Evolutionary conservation across 2,329 filamentous ascomycete genomes (phyloP).

Genomic region (Ascocoryne sarcoides): DNA sequence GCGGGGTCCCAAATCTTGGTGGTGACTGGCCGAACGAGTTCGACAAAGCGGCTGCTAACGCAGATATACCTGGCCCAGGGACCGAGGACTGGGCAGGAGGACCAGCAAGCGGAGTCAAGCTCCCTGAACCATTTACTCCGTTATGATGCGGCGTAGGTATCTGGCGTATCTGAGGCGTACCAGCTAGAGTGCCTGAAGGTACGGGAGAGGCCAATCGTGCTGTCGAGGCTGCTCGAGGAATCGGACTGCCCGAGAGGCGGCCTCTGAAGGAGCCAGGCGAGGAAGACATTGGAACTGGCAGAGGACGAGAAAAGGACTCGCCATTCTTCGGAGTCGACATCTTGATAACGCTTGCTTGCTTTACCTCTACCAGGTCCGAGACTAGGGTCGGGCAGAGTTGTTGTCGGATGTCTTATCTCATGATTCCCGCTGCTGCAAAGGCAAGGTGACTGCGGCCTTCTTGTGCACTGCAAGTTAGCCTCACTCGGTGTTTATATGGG

Average conservation of each 20-base stretch:
- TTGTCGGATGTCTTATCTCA: constrained; percentile 11
- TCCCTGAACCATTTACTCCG: constrained; percentile 31
- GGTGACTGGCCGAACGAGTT: constrained; percentile 63
- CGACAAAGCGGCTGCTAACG: constrained; percentile 78
- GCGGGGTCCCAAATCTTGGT: constrained; percentile 59
- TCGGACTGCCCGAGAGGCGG: constrained; percentile 34
- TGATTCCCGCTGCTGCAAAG: constrained; percentile 1
- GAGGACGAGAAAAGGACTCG: constrained; percentile 27
- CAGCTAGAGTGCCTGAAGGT: constrained; percentile 32
- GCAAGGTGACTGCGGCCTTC: not conserved
- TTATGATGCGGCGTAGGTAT: constrained; percentile 38
- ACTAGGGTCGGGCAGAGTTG: constrained; percentile 7
- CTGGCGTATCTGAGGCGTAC: constrained; percentile 40
- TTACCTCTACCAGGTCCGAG: not conserved
- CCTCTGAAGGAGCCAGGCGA: constrained; percentile 38
- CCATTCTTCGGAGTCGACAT: constrained; percentile 28
- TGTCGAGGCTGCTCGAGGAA: constrained; percentile 50
- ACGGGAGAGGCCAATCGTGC: constrained; percentile 53
- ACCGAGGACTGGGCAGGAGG: constrained; percentile 47
- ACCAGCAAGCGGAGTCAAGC: constrained; percentile 55
- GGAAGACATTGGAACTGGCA: constrained; percentile 35
- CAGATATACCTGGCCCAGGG: constrained; percentile 75
- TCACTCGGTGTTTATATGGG: too few species aligned
- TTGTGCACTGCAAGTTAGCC: not conserved
- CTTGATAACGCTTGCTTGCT: constrained; percentile 12